Conservation (phyloP, 1,139 yeast genomes). For the Groenewaldozyma sp. region DNA sequence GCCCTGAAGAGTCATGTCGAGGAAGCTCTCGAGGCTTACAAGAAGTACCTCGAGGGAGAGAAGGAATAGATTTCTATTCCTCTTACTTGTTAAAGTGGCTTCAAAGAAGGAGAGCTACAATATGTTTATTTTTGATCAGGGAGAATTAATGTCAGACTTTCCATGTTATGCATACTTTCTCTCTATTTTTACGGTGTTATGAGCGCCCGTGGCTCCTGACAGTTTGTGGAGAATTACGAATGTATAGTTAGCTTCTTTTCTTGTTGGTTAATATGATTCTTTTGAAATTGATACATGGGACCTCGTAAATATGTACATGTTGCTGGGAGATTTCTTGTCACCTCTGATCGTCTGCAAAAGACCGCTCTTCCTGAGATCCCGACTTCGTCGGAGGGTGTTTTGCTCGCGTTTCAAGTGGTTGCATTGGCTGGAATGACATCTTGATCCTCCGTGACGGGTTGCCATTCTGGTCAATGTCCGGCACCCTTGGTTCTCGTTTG, state of each 20-base stretch:
- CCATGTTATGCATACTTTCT: too few species aligned
- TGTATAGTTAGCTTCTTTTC: too few species aligned
- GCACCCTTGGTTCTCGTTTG: conserved; percentile 2
- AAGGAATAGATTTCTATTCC: too few species aligned
- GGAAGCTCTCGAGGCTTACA: conserved; percentile 81
- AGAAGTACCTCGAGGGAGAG: conserved; percentile 27
- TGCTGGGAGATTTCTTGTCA: too few species aligned
- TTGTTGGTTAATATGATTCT: too few species aligned
- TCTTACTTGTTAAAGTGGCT: too few species aligned
- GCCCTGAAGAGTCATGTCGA: conserved; percentile 85
- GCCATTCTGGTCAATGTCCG: conserved; percentile 20
- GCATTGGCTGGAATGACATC: conserved; percentile 29
- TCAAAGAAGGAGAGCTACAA: background rate
- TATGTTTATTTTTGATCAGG: background rate
- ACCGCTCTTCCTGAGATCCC: too few species aligned
- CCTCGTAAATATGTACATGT: too few species aligned
- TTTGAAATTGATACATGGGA: too few species aligned
- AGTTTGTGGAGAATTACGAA: too few species aligned
- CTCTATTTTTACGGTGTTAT: conserved; percentile 5
- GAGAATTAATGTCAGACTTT: background rate
- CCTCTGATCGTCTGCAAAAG: too few species aligned
- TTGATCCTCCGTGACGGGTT: conserved; percentile 22
- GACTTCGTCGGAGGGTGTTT: conserved; percentile 2
- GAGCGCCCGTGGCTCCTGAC: too few species aligned
- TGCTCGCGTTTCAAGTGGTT: conserved; percentile 21